Conservation (phyloP, 352 stramenopile genomes). For the Globisporangium heterothallicum region DNA sequence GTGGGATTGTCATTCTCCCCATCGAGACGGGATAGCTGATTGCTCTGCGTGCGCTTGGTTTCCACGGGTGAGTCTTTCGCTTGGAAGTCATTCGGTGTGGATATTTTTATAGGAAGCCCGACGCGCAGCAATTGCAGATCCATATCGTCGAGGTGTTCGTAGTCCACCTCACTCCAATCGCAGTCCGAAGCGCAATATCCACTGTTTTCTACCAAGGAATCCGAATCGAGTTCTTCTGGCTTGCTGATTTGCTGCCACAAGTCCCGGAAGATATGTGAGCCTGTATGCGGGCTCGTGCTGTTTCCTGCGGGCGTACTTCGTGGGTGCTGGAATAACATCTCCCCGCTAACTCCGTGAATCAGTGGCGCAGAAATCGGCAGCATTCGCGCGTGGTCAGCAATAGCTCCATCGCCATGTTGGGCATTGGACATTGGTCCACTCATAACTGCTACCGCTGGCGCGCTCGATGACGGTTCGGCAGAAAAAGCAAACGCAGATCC, state of each 20-base stretch:
- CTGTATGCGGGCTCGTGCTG: conserved; percentile 25
- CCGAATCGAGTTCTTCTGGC: conserved; percentile 41
- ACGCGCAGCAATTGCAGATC: conserved; percentile 55
- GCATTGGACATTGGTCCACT: neutral
- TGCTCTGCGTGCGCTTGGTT: neutral
- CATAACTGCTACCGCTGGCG: neutral
- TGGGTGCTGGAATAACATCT: conserved; percentile 16
- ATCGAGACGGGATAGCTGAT: neutral
- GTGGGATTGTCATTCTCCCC: neutral
- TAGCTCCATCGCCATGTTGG: neutral
- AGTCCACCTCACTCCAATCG: conserved; percentile 32
- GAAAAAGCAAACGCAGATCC: conserved; percentile 2
- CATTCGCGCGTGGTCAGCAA: conserved; percentile 3
- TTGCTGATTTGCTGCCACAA: conserved; percentile 77
- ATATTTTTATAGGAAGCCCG: conserved; percentile 38
- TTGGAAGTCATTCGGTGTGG: conserved; percentile 12
- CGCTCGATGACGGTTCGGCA: neutral
- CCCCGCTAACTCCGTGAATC: conserved; percentile 18
- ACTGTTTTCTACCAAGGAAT: conserved; percentile 14
- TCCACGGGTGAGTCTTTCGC: neutral
- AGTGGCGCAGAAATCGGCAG: conserved; percentile 4
- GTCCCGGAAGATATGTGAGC: conserved; percentile 65
- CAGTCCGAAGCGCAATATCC: conserved; percentile 14
- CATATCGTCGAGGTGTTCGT: conserved; percentile 47
- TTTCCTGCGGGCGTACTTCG: conserved; percentile 22